Evolutionary conservation across 2,329 filamentous ascomycete species (phyloP), one percentile per base, ranked within the genome.

Genomic region (Xylaria sp.): DNA sequence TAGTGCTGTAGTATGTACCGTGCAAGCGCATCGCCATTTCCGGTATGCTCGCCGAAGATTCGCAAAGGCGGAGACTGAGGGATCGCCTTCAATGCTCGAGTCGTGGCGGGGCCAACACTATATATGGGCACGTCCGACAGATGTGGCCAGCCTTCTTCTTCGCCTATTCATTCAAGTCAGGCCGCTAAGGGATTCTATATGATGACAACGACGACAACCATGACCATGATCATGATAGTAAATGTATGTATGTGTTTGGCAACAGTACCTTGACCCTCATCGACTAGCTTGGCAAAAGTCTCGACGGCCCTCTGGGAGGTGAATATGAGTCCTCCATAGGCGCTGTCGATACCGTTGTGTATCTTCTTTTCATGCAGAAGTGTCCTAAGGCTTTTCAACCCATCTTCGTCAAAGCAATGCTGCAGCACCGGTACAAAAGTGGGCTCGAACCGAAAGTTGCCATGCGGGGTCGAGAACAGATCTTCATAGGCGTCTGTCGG

Each of bases 241-340:
- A 25, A 25, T 25, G 23, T 62, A 44, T n/a, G 46, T 34, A 50
- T 62, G 46, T 25, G 57, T 58, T 67, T n/a, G 56, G 55, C 31
- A 55, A 71, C 65, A 50, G 34, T 37, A 80, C 80, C 81, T 76
- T 82, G 81, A 28, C 87, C 82, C 39, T 88, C 86, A 15, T 86
- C 81, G 0, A 94, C 85, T 9, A 93, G 81, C 55, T 86, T 83
- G 3, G 88, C 82, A 75, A 96, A 94, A 0, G 91, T 92, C 78
- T 96, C 93, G 2, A 96, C 93, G 0, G 93, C 92, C 58, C 93
- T 87, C 78, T 96, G 93, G 8, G 92, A 94, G 1, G 93, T 96
- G 77, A 96, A 95, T 59, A 96, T 90, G 67, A 95, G 82, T n/a
- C 92, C 93, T 5, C 92, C 92, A 76, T 93, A 95, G 15, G 81